These are phyloP conservation scores for Wickerhamiella dianesei DNA, from an alignment of 805 yeast species.

Conservation along the genomic window DNA sequence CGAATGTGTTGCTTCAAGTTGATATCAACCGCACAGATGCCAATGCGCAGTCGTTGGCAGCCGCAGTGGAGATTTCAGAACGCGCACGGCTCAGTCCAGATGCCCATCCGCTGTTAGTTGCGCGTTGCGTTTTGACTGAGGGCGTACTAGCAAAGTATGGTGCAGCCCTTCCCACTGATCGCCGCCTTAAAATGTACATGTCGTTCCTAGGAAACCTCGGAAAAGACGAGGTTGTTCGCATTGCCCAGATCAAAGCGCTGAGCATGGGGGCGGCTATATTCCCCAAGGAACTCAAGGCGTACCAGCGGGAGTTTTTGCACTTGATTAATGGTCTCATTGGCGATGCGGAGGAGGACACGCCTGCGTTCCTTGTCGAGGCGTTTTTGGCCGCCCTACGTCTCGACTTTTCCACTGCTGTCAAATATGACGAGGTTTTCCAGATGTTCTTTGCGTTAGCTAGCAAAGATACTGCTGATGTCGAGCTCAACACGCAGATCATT, in stretches of 20 bases:
- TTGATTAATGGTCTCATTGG: constrained; percentile 36
- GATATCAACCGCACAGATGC: constrained; percentile 9
- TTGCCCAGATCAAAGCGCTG: constrained; percentile 10
- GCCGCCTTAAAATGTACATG: constrained; percentile 11
- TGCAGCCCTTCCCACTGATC: constrained; percentile 6
- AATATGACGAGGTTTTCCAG: constrained; percentile 31
- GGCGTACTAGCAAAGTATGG: constrained; percentile 17
- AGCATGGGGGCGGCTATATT: constrained; percentile 9
- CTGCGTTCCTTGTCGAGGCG: constrained; percentile 58
- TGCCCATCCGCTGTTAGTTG: constrained; percentile 8
- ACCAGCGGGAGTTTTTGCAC: constrained; percentile 23
- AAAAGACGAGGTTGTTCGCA: constrained; percentile 8
- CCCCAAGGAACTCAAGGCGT: constrained; percentile 14
- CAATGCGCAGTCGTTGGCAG: neutral
- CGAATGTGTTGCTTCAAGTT: constrained; percentile 13
- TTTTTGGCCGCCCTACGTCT: constrained; percentile 45
- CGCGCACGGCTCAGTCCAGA: neutral
- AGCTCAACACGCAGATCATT: constrained; percentile 49
- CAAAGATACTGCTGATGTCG: constrained; percentile 63
- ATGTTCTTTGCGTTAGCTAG: constrained; percentile 52
- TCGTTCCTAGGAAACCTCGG: constrained; percentile 6
- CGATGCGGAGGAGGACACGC: constrained; percentile 68
- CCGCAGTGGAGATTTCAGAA: constrained; percentile 3
- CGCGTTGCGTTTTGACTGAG: constrained; percentile 17
- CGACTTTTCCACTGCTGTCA: constrained; percentile 26